Conservation (phyloP, 2,329 filamentous ascomycete genomes). For the Penicillium sp. region DNA sequence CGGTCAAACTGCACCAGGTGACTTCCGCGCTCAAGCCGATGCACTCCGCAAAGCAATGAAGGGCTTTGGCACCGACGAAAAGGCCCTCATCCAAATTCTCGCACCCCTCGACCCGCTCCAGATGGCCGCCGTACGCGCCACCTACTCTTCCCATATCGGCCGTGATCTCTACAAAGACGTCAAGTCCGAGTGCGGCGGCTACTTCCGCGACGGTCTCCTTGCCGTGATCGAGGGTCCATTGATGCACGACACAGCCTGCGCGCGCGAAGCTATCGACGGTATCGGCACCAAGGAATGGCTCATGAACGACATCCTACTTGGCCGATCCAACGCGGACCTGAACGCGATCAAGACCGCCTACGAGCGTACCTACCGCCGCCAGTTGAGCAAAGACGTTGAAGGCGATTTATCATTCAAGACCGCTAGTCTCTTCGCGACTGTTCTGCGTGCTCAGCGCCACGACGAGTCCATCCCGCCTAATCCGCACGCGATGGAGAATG, state of each 20-base stretch:
- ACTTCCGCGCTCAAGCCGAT: conserved; percentile 68
- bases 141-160: conserved; percentile 63
- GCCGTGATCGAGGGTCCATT: conserved; percentile 77
- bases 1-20: conserved; percentile 63
- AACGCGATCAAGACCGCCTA: conserved; percentile 81
- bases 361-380: conserved; percentile 61
- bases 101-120: conserved; percentile 74
- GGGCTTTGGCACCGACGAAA: conserved; percentile 87
- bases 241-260: conserved; percentile 67
- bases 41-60: conserved; percentile 82
- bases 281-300: conserved; percentile 81
- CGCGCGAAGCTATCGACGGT: conserved; percentile 72
- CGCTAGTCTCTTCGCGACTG: conserved; percentile 77
- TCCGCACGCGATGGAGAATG: conserved; percentile 69
- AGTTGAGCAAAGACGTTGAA: conserved; percentile 70
- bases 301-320: conserved; percentile 81
- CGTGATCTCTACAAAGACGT: conserved; percentile 74
- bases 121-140: conserved; percentile 63
- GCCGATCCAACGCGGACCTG: conserved; percentile 82
- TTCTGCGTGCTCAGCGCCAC: conserved; percentile 68
- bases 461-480: conserved; percentile 76
- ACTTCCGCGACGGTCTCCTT: conserved; percentile 72
- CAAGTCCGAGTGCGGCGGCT: conserved; percentile 70
- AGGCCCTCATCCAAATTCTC: conserved; percentile 67
- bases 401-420: conserved; percentile 84